Conservation (phyloP, 306 rosid species). For the Gynostemma pentaphyllum region DNA sequence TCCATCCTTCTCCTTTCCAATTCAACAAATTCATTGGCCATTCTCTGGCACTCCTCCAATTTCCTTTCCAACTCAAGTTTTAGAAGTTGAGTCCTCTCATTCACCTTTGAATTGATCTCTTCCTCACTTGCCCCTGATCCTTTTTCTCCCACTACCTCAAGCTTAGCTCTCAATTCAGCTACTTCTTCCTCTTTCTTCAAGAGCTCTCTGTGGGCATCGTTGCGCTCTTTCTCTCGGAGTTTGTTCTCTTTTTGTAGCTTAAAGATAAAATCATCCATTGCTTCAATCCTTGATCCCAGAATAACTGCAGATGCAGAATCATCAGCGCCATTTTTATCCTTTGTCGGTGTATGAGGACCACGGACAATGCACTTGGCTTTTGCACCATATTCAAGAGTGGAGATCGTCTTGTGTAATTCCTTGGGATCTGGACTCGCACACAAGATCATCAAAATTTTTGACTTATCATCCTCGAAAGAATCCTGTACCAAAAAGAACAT, state of each 20-base stretch:
- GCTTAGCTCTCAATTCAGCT: constrained; percentile 53
- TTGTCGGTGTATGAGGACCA: constrained; percentile 70
- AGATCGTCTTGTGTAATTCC: constrained; percentile 92
- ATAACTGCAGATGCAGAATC: constrained; percentile 81
- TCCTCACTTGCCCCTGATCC: constrained; percentile 51
- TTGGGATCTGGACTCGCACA: constrained; percentile 98
- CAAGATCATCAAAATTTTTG: constrained; percentile 81
- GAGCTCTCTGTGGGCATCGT: constrained; percentile 69
- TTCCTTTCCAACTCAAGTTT: constrained; percentile 75
- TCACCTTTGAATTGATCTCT: constrained; percentile 71
- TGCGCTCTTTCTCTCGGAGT: constrained; percentile 66
- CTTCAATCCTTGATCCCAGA: constrained; percentile 82
- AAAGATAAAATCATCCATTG: constrained; percentile 84
- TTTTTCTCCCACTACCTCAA: constrained; percentile 33
- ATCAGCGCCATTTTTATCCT: constrained; percentile 40
- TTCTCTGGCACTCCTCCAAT: constrained; percentile 81
- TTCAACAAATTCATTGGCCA: constrained; percentile 81
- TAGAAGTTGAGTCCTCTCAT: constrained; percentile 45
- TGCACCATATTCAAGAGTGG: constrained; percentile 94
- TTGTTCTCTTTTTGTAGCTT: constrained; percentile 88
- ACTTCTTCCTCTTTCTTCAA: constrained; percentile 78
- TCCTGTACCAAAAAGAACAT: constrained; percentile 36
- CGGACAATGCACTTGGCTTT: constrained; percentile 97
- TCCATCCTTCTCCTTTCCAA: constrained; percentile 92
- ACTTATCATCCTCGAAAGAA: constrained; percentile 94